Conservation (phyloP, 345 rosid species). For the Lagerstroemia speciosa region DNA sequence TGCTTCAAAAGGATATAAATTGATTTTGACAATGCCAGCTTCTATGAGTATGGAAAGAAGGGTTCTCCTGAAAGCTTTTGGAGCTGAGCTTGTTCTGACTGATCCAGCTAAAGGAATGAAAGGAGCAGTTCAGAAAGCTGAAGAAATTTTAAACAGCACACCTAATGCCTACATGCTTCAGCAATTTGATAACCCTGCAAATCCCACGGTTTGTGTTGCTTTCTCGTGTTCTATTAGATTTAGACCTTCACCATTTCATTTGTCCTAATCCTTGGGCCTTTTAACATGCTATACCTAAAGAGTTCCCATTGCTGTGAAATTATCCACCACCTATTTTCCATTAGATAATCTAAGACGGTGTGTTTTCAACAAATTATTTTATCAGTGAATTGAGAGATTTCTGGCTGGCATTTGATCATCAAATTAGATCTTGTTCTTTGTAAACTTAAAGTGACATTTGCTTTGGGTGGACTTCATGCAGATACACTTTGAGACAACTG, state of each 20-base stretch:
- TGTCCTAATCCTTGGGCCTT: background rate
- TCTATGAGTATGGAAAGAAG: conserved; percentile 84
- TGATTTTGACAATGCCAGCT: conserved; percentile 74
- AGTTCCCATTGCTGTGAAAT: background rate
- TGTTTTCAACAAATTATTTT: background rate
- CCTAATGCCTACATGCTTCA: conserved; percentile 69
- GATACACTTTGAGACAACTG: conserved; percentile 82
- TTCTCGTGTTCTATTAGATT: background rate
- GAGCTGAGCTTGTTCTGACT: conserved; percentile 77
- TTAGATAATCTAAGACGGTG: background rate
- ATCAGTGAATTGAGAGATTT: background rate
- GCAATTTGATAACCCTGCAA: conserved; percentile 88
- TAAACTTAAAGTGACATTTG: background rate
- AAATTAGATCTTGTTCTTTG: background rate
- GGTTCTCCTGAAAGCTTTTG: conserved; percentile 72
- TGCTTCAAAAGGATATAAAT: conserved; percentile 68
- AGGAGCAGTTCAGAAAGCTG: conserved; percentile 69
- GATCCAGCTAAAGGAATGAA: conserved; percentile 79
- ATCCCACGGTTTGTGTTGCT: conserved; percentile 50
- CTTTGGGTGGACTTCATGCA: conserved; percentile 21
- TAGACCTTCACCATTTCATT: background rate
- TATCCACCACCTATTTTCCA: background rate
- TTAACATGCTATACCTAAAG: background rate
- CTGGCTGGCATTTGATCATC: background rate
- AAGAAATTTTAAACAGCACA: conserved; percentile 52